Evolutionary conservation across 768 basidiomycete species (phyloP).

Genomic region (Phanerodontia chrysosporium): DNA sequence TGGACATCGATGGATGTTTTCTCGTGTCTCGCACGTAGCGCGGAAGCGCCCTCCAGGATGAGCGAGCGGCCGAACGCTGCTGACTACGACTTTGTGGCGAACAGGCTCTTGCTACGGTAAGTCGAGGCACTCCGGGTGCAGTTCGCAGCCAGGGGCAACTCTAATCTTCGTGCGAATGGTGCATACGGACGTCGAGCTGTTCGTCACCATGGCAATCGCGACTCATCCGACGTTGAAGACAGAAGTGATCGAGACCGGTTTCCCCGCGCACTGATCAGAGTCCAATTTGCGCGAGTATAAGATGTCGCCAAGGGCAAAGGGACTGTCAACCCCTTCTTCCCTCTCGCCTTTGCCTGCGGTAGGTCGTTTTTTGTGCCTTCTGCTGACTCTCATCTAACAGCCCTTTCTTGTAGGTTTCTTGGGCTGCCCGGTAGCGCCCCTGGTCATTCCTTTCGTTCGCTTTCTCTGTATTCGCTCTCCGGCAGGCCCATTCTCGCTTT

Average conservation of each 20-base stretch:
- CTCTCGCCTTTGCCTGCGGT: conserved; percentile 22
- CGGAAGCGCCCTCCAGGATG: too few species aligned
- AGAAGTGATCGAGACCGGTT: conserved; percentile 4
- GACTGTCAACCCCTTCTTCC: conserved; percentile 4
- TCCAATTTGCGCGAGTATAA: conserved; percentile 3
- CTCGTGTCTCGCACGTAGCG: too few species aligned
- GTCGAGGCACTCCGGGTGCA: not conserved
- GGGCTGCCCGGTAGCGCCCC: conserved; percentile 75
- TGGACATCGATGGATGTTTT: too few species aligned
- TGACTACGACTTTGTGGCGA: not conserved
- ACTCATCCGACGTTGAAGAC: not conserved
- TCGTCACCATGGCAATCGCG: conserved; percentile 2
- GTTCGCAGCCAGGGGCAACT: not conserved
- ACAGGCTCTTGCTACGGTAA: not conserved
- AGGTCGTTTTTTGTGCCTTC: not conserved
- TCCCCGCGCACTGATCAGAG: conserved; percentile 5
- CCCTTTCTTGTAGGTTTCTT: conserved; percentile 37
- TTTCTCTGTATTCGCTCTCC: conserved; percentile 18
- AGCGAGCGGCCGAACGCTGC: too few species aligned
- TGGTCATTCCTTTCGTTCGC: conserved; percentile 32
- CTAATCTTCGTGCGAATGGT: not conserved
- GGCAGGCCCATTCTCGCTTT: conserved; percentile 24
- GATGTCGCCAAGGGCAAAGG: conserved; percentile 3
- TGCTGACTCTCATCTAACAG: not conserved
- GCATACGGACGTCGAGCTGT: not conserved